Base-by-base conservation (phyloP, 192 early-diverging fungal genomes). In the Oehlia diaphana region DNA sequence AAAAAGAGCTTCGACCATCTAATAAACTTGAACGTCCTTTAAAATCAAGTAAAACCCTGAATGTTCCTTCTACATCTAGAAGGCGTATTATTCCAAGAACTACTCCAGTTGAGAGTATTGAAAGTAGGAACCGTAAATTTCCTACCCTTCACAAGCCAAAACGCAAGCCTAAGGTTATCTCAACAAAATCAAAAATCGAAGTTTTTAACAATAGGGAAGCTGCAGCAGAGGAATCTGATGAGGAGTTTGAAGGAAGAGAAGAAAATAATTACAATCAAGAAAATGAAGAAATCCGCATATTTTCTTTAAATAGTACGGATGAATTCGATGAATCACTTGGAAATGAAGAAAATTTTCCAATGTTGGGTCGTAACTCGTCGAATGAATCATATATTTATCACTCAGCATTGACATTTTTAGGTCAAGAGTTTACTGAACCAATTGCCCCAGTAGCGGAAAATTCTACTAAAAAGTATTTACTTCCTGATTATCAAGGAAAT, bases 181-280 rank as follows among this genome's bases (percentile, higher is more conserved):
- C 79, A 14, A 82, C 84, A 61, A 85, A 83, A 61, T 84, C 89
- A 0, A 82, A 76, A 21, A 88, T 90, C 28, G 85, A 90, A 67
- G 86, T 90, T 7, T 90, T 87, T 62, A 84, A 82, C 13, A 87
- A 83, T 70, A 89, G 89, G 8, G 89, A 86, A n/a, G 82, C 86
- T 2, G 83, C 86, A n/a, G 85, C 84, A 47, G 87, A 90, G 58
- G 86, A 89, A 67, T 87, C 86, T 10, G 91, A 91, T 39, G 91
- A 91, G 12, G 89, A 92, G 14, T 87, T 87, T 50, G 84, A 77
- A 14, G 81, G 79, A 33, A 82, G 83, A 28, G 81, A 82, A 23
- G 87, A 85, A 23, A 84, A 87, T 26, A 77, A 82, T 31, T 69
- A 65, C 9, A 84, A 83, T 9, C 63, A 80, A 33, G 82, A 84